Base-by-base conservation (phyloP, 805 yeast genomes). In the Kodamaea restingae region DNA sequence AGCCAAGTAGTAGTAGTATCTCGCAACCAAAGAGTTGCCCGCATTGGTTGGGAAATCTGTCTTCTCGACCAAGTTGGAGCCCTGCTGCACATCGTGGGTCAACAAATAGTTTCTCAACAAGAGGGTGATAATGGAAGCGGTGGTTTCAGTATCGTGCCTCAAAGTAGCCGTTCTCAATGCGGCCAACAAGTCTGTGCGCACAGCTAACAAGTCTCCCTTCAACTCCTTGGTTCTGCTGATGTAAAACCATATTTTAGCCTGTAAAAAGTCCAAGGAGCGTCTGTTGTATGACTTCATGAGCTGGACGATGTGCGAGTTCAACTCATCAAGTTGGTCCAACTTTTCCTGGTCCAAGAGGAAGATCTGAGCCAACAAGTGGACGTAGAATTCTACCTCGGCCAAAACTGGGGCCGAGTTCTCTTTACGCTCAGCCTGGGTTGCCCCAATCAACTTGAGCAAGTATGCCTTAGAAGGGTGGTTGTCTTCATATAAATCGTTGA, bases 181-280 rank as follows among this genome's bases (percentile, higher is more conserved):
- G 15, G 72, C 65, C 60, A 88, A 76, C 58, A 91, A 71, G 29
- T 74, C 78, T 5, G 87, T 75, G 58, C 95, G 78, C 38, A 86
- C 67, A n/a, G 76, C 61, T 36, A 71, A 66, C 43, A 78, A 64
- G 48, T 80, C 71, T 20, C 54, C 53, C 21, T 68, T 55, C 40
- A 81, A 65, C 66, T 91, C 98, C 48, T 79, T 78, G 2, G 88
- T 76, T 61, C 95, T 78, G 32, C 82, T 74, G 50, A 85, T 74
- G 66, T 88, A 91, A 59, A 91, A 93, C 98, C 98, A 93, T 44
- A 85, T 73, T 61, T 90, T 91, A 11, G 98, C 93, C 47, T 80
- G 80, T 42, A 93, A 74, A 52, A 85, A 79, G 63, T 93, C 98
- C 48, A 91, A 67, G 4, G 95, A 76, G 47, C 98, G 77, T 48